Conservation (phyloP, 164 flowering plant species). For the Saururus chinensis region DNA sequence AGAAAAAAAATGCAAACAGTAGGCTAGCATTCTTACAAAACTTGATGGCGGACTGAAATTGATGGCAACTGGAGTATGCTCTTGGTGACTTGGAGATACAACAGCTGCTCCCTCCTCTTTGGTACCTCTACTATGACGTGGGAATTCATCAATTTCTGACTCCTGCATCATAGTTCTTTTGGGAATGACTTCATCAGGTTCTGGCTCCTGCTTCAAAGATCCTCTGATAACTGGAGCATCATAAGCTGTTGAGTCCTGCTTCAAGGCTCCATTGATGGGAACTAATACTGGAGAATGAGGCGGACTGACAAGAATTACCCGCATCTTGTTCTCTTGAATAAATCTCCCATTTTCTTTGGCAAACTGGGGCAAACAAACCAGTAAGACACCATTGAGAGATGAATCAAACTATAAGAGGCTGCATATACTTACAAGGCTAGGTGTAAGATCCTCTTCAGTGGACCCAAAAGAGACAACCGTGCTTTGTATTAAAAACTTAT, state of each 20-base stretch:
- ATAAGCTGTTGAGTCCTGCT: background rate
- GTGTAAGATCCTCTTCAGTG: slow-evolving; percentile 43
- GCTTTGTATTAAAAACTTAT: slow-evolving; percentile 83
- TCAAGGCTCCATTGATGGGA: slow-evolving; percentile 31
- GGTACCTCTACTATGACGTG: background rate
- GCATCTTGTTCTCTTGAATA: slow-evolving; percentile 71
- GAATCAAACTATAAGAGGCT: background rate
- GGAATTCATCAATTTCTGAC: background rate
- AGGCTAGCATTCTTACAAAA: background rate
- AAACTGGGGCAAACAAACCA: slow-evolving; percentile 42
- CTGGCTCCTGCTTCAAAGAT: slow-evolving; percentile 5
- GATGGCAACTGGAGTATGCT: background rate
- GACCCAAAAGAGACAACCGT: slow-evolving; percentile 58
- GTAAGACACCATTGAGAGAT: slow-evolving; percentile 9
- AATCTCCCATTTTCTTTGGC: slow-evolving; percentile 43
- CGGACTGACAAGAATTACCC: slow-evolving; percentile 48
- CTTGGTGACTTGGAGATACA: background rate
- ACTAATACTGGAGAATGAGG: slow-evolving; percentile 43
- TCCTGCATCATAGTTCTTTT: slow-evolving; percentile 1
- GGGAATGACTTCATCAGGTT: background rate
- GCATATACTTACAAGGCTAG: slow-evolving; percentile 36
- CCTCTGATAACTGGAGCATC: slow-evolving; percentile 18
- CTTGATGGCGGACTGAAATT: slow-evolving; percentile 1
- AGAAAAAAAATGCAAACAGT: background rate
- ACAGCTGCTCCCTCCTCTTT: background rate